Evolutionary conservation across 768 basidiomycete genomes (phyloP).

Genomic region (Leccinellum albellum): DNA sequence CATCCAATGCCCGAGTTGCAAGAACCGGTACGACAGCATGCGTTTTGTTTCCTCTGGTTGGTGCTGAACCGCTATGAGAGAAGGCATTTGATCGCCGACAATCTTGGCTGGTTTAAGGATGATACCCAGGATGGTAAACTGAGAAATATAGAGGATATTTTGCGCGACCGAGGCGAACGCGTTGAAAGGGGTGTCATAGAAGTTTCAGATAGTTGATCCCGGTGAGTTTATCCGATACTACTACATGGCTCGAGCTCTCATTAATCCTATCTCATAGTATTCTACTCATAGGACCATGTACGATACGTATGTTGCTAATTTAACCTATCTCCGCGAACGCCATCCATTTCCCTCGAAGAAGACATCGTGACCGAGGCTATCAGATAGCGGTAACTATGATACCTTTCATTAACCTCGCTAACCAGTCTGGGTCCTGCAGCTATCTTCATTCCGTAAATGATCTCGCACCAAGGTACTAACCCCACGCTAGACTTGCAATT

Average conservation of each 20-base stretch:
- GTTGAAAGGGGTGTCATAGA: conserved; percentile 62
- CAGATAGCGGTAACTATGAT: background rate
- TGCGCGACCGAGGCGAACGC: conserved; percentile 74
- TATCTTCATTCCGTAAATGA: background rate
- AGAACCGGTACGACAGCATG: conserved; percentile 61
- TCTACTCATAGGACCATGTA: conserved; percentile 2
- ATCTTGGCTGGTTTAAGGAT: conserved; percentile 91
- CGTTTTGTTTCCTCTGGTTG: background rate
- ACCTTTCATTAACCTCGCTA: background rate
- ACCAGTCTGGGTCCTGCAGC: background rate
- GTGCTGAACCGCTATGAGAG: background rate
- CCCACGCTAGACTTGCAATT: background rate
- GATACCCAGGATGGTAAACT: conserved; percentile 67
- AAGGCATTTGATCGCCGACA: conserved; percentile 85
- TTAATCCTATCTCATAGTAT: background rate
- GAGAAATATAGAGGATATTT: conserved; percentile 78
- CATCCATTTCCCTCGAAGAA: conserved; percentile 8
- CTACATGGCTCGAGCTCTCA: background rate
- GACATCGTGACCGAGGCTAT: background rate
- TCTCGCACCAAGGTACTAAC: background rate
- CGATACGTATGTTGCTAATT: conserved; percentile 4
- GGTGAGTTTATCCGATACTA: conserved; percentile 1
- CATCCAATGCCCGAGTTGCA: conserved; percentile 87
- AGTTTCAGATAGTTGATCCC: conserved; percentile 33
- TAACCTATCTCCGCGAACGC: conserved; percentile 22